Evolutionary conservation across 2,329 filamentous ascomycete species (phyloP).

Genomic region (Periglandula ipomoeae): DNA sequence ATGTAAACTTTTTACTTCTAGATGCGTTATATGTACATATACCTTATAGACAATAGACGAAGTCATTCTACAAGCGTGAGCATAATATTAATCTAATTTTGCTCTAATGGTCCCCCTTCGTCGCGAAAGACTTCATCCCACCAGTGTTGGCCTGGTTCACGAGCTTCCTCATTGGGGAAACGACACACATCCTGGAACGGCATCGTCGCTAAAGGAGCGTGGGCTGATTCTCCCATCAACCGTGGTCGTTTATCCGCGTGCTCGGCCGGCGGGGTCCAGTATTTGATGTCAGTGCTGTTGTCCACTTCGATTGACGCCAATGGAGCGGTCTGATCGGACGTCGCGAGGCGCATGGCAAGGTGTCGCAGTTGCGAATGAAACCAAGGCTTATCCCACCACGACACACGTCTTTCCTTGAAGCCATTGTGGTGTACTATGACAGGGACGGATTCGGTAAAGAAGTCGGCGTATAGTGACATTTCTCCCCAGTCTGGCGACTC

Average conservation of each 20-base stretch:
- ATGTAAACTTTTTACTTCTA: neutral
- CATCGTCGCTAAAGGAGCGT: neutral
- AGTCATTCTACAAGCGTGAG: no score
- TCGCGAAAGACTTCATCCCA: slow-evolving; percentile 1
- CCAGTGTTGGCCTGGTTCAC: neutral
- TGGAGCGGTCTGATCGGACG: neutral
- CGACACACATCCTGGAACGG: neutral
- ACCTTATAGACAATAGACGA: no score
- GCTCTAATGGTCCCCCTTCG: neutral
- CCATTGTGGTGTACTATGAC: slow-evolving; percentile 18
- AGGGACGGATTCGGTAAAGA: slow-evolving; percentile 14
- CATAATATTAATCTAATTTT: neutral
- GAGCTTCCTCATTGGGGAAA: neutral
- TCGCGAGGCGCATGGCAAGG: slow-evolving; percentile 1
- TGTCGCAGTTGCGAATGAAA: slow-evolving; percentile 14
- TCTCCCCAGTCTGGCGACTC: slow-evolving; percentile 11
- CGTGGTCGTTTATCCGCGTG: neutral
- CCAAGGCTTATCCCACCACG: slow-evolving; percentile 19
- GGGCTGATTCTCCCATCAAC: neutral
- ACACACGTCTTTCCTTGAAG: slow-evolving; percentile 12
- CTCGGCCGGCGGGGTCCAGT: slow-evolving; percentile 3
- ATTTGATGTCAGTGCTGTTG: neutral
- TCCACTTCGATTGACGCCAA: neutral
- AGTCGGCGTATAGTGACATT: slow-evolving; percentile 11
- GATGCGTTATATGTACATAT: no score